Evolutionary conservation across 306 rosid genomes (phyloP).

Genomic region (Fragaria iinumae): DNA sequence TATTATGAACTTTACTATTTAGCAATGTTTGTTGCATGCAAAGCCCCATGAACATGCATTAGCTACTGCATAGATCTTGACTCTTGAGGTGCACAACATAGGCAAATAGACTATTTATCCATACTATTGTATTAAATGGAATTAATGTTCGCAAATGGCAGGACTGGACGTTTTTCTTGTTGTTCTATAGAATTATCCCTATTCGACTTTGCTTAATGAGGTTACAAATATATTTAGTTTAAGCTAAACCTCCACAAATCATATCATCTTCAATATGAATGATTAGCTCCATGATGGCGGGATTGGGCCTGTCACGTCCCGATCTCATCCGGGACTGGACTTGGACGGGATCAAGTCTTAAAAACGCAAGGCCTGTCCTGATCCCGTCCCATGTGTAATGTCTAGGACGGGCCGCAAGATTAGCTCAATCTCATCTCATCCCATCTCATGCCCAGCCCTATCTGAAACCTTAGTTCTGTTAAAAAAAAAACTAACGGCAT

Average conservation of each 20-base stretch:
- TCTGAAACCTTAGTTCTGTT: too few species aligned
- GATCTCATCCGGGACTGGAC: too few species aligned
- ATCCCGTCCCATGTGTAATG: too few species aligned
- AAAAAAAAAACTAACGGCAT: too few species aligned
- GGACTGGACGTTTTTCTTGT: not conserved
- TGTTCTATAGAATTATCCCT: not conserved
- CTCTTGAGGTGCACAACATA: not conserved
- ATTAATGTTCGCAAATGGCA: not conserved
- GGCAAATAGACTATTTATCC: not conserved
- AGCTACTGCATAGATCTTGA: not conserved
- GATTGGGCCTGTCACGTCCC: too few species aligned
- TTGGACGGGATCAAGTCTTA: too few species aligned
- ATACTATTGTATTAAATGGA: not conserved
- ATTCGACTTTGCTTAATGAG: not conserved
- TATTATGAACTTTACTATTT: not conserved
- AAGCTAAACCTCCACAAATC: not conserved
- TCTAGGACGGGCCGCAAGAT: rapidly evolving
- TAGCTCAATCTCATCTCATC: too few species aligned
- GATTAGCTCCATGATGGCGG: too few species aligned
- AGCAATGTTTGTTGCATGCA: not conserved
- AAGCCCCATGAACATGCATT: not conserved
- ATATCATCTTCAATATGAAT: not conserved
- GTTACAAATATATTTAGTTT: not conserved
- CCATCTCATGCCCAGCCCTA: too few species aligned
- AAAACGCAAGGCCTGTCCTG: too few species aligned